Evolutionary conservation across 2,329 filamentous ascomycete species (phyloP).

Genomic region (Furcasterigmium sp.): DNA sequence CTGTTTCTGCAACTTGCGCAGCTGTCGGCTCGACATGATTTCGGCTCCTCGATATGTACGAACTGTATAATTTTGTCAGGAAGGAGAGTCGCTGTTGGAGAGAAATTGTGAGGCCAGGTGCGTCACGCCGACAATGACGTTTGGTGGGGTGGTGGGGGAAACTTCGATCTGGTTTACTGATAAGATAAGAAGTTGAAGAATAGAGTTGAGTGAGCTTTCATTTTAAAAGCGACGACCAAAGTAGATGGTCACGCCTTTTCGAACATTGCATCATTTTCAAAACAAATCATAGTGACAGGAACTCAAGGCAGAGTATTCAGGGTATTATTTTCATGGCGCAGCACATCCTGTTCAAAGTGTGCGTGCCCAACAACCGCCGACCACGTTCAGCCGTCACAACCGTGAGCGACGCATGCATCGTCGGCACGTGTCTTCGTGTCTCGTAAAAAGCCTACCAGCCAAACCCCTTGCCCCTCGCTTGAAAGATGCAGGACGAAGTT

Average conservation of each 20-base stretch:
- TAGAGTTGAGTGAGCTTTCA: too few relatives aligned
- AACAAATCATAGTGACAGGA: too few relatives aligned
- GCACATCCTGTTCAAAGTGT: too few relatives aligned
- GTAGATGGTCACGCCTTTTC: too few relatives aligned
- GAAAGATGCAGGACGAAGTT: neutral
- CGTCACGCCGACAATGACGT: constrained; percentile 13
- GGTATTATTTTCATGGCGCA: too few relatives aligned
- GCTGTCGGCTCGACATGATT: constrained; percentile 45
- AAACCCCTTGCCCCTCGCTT: neutral
- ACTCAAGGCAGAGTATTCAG: too few relatives aligned
- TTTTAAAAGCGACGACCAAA: too few relatives aligned
- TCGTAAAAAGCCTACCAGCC: neutral
- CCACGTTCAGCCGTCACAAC: too few relatives aligned
- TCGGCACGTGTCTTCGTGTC: too few relatives aligned
- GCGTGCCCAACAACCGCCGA: too few relatives aligned
- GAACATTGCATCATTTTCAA: too few relatives aligned
- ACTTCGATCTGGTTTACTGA: neutral
- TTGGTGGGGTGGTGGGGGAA: constrained; percentile 12
- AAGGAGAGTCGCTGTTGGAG: neutral
- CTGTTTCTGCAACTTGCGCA: constrained; percentile 47
- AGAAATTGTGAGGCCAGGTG: constrained; percentile 1
- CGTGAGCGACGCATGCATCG: too few relatives aligned
- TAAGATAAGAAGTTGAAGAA: neutral
- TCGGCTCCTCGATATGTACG: neutral
- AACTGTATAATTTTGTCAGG: neutral